A percentile compares a stretch with the other conserved stretches of the same genome.
These are phyloP conservation scores for Begonia peltatifolia DNA, from an alignment of 306 rosid species.

Conservation along the genomic window DNA sequence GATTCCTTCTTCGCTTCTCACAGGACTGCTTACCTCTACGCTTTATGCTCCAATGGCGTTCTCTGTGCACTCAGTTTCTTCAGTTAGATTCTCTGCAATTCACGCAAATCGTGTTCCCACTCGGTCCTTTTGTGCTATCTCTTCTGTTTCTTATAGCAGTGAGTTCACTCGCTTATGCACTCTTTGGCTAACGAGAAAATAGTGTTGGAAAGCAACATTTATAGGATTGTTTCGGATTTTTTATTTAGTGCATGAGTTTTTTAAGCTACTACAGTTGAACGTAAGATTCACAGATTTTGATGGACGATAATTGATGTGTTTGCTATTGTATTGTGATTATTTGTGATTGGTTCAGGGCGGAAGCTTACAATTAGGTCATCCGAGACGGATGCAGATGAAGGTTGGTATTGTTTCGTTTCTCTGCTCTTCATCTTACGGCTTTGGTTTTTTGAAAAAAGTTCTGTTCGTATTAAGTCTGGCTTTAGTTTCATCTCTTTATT, in stretches of 20 bases:
- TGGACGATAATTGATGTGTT: not conserved
- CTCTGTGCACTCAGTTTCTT: conserved; percentile 26
- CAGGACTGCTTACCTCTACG: not conserved
- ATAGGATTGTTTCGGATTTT: not conserved
- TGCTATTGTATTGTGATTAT: not conserved
- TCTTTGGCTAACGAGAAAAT: conserved; percentile 5
- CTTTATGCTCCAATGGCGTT: conserved; percentile 39
- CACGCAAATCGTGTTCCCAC: conserved; percentile 16
- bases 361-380: conserved; percentile 43
- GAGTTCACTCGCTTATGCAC: conserved; percentile 19
- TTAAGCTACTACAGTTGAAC: not conserved
- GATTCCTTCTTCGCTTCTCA: not conserved
- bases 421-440: not conserved
- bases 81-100: conserved; percentile 15
- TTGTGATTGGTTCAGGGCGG: conserved; percentile 25
- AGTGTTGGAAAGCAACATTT: not conserved
- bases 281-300: not conserved
- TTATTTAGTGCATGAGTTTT: not conserved
- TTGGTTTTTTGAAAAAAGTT: not conserved
- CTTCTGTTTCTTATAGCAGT: conserved; percentile 36
- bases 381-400: conserved; percentile 52
- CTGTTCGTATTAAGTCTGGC: not conserved
- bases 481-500: not conserved
- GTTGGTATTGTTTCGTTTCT: conserved; percentile 10
- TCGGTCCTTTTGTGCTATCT: conserved; percentile 17